phyloP scores from a whole-genome alignment of 257 asterid genomes.

The Pogostemon cablin region DNA sequence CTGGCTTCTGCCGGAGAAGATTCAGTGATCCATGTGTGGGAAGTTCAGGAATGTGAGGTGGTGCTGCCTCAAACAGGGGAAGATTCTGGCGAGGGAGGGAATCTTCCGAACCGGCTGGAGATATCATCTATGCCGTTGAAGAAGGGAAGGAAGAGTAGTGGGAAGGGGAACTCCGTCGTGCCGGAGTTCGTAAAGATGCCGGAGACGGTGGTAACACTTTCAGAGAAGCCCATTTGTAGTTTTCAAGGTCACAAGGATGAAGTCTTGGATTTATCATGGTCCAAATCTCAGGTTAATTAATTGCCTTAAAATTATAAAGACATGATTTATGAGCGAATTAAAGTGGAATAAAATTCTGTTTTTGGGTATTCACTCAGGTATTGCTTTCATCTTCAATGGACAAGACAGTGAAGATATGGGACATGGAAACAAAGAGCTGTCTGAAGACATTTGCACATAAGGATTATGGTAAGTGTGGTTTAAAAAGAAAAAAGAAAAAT shows the following conservation, averaged over 20 bases:
- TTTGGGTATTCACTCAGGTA: constrained; percentile 36
- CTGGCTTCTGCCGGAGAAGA: constrained; percentile 97
- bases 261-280: constrained; percentile 93
- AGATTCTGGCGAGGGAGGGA: neutral
- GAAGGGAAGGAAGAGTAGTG: constrained; percentile 23
- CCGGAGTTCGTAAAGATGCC: constrained; percentile 51
- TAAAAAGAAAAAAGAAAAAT: too few species aligned
- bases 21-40: constrained; percentile 85
- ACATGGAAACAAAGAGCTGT: constrained; percentile 74
- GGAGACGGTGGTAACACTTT: constrained; percentile 68
- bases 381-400: constrained; percentile 96
- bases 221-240: constrained; percentile 72
- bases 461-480: constrained; percentile 69
- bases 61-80: neutral
- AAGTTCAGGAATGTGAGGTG: constrained; percentile 23
- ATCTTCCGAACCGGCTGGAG: neutral
- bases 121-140: constrained; percentile 7
- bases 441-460: constrained; percentile 86
- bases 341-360: neutral
- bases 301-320: too few species aligned
- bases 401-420: constrained; percentile 95
- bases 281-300: constrained; percentile 79
- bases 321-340: too few species aligned
- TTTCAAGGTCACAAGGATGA: constrained; percentile 82
- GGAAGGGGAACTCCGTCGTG: neutral